phyloP scores from a whole-genome alignment of 768 basidiomycete genomes.

The Leucocoprinus leucothites region DNA sequence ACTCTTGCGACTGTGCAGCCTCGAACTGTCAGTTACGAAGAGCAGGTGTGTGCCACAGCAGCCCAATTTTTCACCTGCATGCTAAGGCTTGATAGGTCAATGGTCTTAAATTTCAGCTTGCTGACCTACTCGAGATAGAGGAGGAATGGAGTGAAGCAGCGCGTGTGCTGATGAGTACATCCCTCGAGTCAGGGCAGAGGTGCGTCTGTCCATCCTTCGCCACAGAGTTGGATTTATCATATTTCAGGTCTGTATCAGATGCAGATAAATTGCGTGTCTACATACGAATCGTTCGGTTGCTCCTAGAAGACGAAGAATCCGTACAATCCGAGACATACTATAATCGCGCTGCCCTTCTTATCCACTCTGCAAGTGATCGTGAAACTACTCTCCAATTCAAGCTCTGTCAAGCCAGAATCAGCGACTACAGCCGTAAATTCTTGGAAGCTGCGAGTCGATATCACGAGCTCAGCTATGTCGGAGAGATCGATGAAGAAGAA shows the following conservation, averaged over 20 bases:
- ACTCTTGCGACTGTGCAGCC: conserved; percentile 70
- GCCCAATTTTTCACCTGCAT: conserved; percentile 18
- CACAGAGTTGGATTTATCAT: not conserved
- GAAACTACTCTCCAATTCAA: conserved; percentile 84
- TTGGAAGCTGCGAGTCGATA: conserved; percentile 92
- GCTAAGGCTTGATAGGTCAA: conserved; percentile 56
- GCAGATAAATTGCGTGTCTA: conserved; percentile 88
- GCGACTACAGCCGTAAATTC: conserved; percentile 90
- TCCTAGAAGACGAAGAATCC: conserved; percentile 95
- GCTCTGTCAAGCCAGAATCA: conserved; percentile 91
- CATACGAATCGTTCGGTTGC: conserved; percentile 89
- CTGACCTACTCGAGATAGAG: conserved; percentile 82
- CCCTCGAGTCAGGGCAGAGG: conserved; percentile 88
- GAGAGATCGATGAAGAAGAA: conserved; percentile 92
- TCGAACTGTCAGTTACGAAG: conserved; percentile 88
- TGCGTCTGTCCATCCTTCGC: conserved; percentile 28
- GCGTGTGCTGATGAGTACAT: conserved; percentile 87
- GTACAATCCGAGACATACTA: conserved; percentile 98
- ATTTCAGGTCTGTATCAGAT: conserved; percentile 60
- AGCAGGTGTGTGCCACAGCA: conserved; percentile 63
- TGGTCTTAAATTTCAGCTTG: conserved; percentile 81
- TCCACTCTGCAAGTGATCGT: conserved; percentile 75
- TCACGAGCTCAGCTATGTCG: conserved; percentile 90
- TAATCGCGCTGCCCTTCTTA: conserved; percentile 89
- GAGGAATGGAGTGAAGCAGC: conserved; percentile 96